Evolutionary conservation across 129 eudicot genomes (phyloP).

Genomic region (Ambrosia artemisiifolia): DNA sequence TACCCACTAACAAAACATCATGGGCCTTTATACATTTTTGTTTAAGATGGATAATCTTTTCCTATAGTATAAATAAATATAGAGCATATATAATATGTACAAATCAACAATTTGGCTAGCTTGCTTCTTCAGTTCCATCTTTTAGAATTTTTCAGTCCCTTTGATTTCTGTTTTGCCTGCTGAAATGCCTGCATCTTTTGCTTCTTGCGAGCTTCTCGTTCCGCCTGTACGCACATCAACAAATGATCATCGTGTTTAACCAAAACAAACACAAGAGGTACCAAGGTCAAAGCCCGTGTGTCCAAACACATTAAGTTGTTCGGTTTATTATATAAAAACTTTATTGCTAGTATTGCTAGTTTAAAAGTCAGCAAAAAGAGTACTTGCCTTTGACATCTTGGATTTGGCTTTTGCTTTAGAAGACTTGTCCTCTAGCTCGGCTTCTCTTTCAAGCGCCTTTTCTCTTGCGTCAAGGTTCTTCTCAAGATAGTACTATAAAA

Average conservation of each 20-base stretch:
- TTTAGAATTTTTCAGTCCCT: constrained; percentile 69
- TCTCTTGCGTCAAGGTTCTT: constrained; percentile 96
- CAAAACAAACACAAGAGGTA: neutral
- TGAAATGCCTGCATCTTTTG: constrained; percentile 91
- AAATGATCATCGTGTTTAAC: neutral
- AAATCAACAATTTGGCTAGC: constrained; percentile 15
- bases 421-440: constrained; percentile 81
- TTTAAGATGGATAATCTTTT: constrained; percentile 22
- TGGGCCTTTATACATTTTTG: constrained; percentile 5
- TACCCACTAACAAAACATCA: constrained; percentile 17
- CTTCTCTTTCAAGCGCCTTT: constrained; percentile 91
- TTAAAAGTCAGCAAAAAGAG: too few species aligned
- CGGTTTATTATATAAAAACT: neutral
- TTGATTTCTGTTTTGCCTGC: constrained; percentile 85
- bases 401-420: constrained; percentile 93
- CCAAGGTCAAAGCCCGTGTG: neutral
- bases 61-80: constrained; percentile 24
- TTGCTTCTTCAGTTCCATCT: constrained; percentile 72
- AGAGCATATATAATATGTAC: constrained; percentile 24
- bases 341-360: neutral
- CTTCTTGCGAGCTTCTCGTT: constrained; percentile 92
- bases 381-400: constrained; percentile 82
- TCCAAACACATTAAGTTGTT: neutral
- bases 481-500: constrained; percentile 85
- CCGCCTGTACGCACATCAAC: constrained; percentile 51